These are phyloP conservation scores for Podaxis rugospora DNA, from an alignment of 768 basidiomycete species.

Conservation along the genomic window DNA sequence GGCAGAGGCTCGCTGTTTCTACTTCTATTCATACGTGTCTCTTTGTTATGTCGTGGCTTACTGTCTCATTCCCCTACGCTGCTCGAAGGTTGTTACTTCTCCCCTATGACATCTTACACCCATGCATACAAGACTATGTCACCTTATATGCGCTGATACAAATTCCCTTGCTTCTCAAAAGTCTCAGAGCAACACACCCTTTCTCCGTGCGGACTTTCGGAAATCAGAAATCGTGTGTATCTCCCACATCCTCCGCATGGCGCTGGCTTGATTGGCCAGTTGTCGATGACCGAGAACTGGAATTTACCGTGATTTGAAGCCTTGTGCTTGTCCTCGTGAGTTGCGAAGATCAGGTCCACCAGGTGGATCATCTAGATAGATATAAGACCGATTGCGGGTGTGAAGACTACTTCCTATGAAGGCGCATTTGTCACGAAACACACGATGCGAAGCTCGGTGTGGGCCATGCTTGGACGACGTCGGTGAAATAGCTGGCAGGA, in stretches of 20 bases:
- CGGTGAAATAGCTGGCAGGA: not conserved
- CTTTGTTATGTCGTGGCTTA: slow-evolving; percentile 5
- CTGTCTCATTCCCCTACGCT: not conserved
- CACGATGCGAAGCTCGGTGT: not conserved
- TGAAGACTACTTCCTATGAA: not conserved
- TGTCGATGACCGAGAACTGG: not conserved
- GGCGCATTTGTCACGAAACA: not conserved
- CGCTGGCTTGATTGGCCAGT: not conserved
- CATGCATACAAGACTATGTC: not conserved
- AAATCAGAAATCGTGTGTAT: too few relatives aligned
- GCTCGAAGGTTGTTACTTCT: not conserved
- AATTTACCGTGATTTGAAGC: not conserved
- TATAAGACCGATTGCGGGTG: not conserved
- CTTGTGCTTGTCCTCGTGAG: not conserved
- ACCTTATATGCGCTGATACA: not conserved
- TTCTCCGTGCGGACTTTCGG: not conserved
- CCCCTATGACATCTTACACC: not conserved
- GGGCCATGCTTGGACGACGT: not conserved
- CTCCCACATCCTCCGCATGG: too few relatives aligned
- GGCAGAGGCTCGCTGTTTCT: slow-evolving; percentile 7
- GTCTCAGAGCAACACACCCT: not conserved
- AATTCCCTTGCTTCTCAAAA: not conserved
- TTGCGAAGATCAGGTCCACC: not conserved
- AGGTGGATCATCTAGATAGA: slow-evolving; percentile 6
- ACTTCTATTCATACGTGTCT: not conserved